Base-by-base conservation (phyloP, 108 stramenopile genomes). In the Mediolabrus comicus region DNA sequence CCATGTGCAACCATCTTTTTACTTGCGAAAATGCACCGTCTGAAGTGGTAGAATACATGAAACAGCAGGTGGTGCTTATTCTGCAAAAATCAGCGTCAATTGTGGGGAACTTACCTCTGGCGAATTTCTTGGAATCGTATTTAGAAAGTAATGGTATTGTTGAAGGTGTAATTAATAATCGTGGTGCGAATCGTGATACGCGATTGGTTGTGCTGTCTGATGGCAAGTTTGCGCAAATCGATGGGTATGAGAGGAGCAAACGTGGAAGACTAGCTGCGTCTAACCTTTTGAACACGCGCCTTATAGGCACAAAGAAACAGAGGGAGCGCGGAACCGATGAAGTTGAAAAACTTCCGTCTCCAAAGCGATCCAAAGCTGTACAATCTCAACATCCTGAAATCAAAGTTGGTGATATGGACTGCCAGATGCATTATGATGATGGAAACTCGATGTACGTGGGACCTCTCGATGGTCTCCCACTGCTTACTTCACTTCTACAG, bases 391-490 rank as follows among this genome's bases (percentile, higher is more conserved):
- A 43, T 11, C 22, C 41, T 0, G 39, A 59, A 53, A 59, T 70
- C 49, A 59, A 70, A 52, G 46, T 51, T 38, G 69, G 69, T 51
- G 41, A 70, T 26, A 70, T 70, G 69, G 69, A 59, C 35, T 59
- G 57, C 31, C 59, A 61, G 31, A 4, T 54, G 3, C 69, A 70
- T 33, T 51, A 70, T 53, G 69, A 70, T 35, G 19, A 53, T 14
- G 69, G 59, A 35, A 12, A 43, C 36, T 32, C 33, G 16, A 60
- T 70, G 32, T 53, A 17, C 14, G 57, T 70, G 10, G 57, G 51
- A 24, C 69, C 69, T 10, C 59, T 70, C 14, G 69, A 70, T 38
- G 69, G 69, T 26, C 33, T 70, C 16, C 69, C 69, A 29, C 35
- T 70, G 11, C 30, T 70, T 6, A 61, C 49, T 49, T 70, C 59